phyloP scores from a whole-genome alignment of 352 stramenopile genomes.

The Aphanomyces euteiches region DNA sequence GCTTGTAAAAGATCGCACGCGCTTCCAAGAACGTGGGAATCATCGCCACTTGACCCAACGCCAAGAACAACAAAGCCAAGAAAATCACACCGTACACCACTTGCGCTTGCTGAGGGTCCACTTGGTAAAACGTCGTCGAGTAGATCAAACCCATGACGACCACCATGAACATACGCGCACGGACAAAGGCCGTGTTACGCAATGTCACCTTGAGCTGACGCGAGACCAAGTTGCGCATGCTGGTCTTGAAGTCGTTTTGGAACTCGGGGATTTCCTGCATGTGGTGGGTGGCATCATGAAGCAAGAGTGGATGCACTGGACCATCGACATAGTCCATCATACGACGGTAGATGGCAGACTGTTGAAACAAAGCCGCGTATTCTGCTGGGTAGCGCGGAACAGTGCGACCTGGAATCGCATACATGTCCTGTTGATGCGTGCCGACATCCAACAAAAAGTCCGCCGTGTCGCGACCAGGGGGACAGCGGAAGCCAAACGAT shows the following conservation, averaged over 20 bases:
- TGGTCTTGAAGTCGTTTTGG: conserved; percentile 35
- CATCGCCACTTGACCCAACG: conserved; percentile 59
- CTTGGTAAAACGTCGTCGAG: conserved; percentile 42
- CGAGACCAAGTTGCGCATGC: conserved; percentile 32
- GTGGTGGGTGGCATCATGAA: conserved; percentile 34
- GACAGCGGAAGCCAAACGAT: conserved; percentile 54
- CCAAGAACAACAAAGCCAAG: conserved; percentile 68
- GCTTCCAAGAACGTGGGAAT: conserved; percentile 57
- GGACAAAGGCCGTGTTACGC: conserved; percentile 42
- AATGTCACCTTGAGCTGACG: conserved; percentile 40
- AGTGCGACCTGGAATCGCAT: conserved; percentile 30
- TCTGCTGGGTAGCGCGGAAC: conserved; percentile 38
- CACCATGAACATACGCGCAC: conserved; percentile 38
- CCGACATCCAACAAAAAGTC: conserved; percentile 52
- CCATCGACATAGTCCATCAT: conserved; percentile 39
- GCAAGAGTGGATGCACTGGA: conserved; percentile 30
- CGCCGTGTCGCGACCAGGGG: conserved; percentile 39
- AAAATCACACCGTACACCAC: conserved; percentile 68
- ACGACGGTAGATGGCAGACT: conserved; percentile 41
- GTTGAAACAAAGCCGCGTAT: conserved; percentile 44
- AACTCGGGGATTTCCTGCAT: conserved; percentile 43
- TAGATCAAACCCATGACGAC: conserved; percentile 45
- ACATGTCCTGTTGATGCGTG: conserved; percentile 41
- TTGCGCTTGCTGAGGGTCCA: conserved; percentile 40
- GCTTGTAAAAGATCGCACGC: conserved; percentile 64